Percentiles rank a stretch among this genome's conserved stretches.
Evolutionary conservation across 106 monocot genomes (phyloP).

Genomic region (Dendrobium officinale): DNA sequence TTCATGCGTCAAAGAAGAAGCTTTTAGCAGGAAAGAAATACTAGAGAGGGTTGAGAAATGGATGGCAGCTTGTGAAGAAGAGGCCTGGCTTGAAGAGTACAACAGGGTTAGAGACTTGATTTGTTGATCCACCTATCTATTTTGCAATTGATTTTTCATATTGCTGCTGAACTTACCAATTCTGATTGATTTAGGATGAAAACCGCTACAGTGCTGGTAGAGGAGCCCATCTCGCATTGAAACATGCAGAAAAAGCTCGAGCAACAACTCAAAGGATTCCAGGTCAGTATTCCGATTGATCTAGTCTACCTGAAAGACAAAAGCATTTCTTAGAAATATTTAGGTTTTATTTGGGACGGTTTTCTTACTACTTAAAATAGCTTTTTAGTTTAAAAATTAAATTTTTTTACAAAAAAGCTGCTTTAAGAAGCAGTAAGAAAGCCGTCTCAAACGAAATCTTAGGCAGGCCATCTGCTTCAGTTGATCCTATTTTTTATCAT

Average conservation of each 20-base stretch:
- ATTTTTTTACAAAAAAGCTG: no score
- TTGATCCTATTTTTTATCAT: background rate
- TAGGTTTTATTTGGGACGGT: no score
- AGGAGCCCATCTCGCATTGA: constrained; percentile 58
- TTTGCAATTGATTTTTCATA: background rate
- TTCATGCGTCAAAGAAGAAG: constrained; percentile 52
- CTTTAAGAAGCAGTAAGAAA: no score
- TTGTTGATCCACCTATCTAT: background rate
- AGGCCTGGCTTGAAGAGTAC: constrained; percentile 76
- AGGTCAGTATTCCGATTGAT: constrained; percentile 9
- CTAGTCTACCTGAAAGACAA: background rate
- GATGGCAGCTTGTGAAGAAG: constrained; percentile 60
- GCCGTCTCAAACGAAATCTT: no score
- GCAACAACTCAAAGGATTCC: constrained; percentile 49
- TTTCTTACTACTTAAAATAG: no score
- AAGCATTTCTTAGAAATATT: background rate
- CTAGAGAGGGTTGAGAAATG: constrained; percentile 78
- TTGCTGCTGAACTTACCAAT: background rate
- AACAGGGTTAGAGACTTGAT: constrained; percentile 35
- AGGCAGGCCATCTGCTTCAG: no score
- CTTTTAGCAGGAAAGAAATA: constrained; percentile 58
- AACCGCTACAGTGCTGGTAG: constrained; percentile 70
- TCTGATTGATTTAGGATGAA: constrained; percentile 42
- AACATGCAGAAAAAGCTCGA: constrained; percentile 77
- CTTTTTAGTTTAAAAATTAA: no score